A percentile compares a stretch with the other conserved stretches of the same genome.
phyloP scores from a whole-genome alignment of 768 basidiomycete genomes.

The Suillus alpinus region DNA sequence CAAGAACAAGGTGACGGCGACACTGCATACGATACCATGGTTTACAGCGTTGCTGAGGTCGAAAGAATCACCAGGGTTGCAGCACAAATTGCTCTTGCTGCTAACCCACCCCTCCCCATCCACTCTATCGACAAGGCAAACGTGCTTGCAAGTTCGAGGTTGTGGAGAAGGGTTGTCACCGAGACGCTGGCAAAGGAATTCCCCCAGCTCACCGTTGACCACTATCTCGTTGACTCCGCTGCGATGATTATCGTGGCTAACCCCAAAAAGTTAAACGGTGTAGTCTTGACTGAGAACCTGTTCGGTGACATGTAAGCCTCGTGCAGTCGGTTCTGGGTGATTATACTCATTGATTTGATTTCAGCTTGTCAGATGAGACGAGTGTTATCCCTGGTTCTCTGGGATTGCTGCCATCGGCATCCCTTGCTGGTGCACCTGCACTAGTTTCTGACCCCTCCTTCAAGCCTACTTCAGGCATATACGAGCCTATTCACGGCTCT shows the following conservation, averaged over 20 bases:
- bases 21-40: slow-evolving; percentile 88
- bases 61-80: slow-evolving; percentile 95
- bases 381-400: slow-evolving; percentile 98
- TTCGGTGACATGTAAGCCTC: slow-evolving; percentile 92
- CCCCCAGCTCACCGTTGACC: slow-evolving; percentile 83
- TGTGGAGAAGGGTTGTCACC: slow-evolving; percentile 93
- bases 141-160: slow-evolving; percentile 88
- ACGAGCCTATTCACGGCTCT: slow-evolving; percentile 96
- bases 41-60: slow-evolving; percentile 89
- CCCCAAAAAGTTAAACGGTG: slow-evolving; percentile 91
- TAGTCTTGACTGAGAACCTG: slow-evolving; percentile 92
- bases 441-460: slow-evolving; percentile 50
- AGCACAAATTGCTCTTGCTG: slow-evolving; percentile 82
- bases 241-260: slow-evolving; percentile 92
- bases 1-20: slow-evolving; percentile 78
- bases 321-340: too few relatives aligned
- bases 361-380: slow-evolving; percentile 90
- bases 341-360: not conserved
- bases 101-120: slow-evolving; percentile 82
- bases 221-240: slow-evolving; percentile 93
- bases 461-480: slow-evolving; percentile 82
- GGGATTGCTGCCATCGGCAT: slow-evolving; percentile 93
- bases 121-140: slow-evolving; percentile 99
- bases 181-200: slow-evolving; percentile 84
- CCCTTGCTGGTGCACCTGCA: slow-evolving; percentile 85